Percentiles rank a stretch among this genome's conserved stretches.
phyloP scores from a whole-genome alignment of 768 basidiomycete species.

The Pholiota molesta region DNA sequence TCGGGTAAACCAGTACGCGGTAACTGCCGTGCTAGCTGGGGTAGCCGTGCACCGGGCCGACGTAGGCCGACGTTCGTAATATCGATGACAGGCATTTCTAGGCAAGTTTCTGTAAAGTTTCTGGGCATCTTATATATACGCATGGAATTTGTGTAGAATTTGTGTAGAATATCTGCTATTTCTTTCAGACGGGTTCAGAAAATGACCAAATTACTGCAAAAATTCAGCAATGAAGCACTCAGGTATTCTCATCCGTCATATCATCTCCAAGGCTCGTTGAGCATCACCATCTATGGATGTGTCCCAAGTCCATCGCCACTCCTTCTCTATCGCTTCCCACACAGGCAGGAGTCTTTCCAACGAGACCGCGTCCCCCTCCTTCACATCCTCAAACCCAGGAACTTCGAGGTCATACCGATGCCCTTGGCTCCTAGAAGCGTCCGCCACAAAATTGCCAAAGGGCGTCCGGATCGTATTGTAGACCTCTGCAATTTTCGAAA shows the following conservation, averaged over 20 bases:
- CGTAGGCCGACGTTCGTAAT: too few species aligned
- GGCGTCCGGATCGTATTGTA: constrained; percentile 31
- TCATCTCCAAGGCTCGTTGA: not conserved
- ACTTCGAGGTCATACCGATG: constrained; percentile 21
- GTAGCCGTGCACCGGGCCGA: too few species aligned
- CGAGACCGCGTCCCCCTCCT: constrained; percentile 28
- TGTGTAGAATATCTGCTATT: too few species aligned
- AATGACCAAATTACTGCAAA: too few species aligned
- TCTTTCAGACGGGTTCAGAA: too few species aligned
- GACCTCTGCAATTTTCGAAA: constrained; percentile 30
- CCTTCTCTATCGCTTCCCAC: constrained; percentile 21
- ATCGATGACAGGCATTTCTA: too few species aligned
- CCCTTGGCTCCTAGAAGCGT: constrained; percentile 25
- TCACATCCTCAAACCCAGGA: constrained; percentile 29
- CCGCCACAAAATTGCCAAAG: constrained; percentile 25
- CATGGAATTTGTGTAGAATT: too few species aligned
- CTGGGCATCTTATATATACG: too few species aligned
- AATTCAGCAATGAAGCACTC: too few species aligned
- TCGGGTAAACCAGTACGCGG: too few species aligned
- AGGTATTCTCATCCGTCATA: not conserved
- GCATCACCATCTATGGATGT: constrained; percentile 22
- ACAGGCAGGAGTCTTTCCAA: constrained; percentile 21
- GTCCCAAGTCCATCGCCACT: constrained; percentile 31
- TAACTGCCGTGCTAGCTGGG: too few species aligned
- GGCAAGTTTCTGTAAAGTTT: too few species aligned